phyloP scores from a whole-genome alignment of 805 yeast species.

The Kregervanrija delftensis region DNA sequence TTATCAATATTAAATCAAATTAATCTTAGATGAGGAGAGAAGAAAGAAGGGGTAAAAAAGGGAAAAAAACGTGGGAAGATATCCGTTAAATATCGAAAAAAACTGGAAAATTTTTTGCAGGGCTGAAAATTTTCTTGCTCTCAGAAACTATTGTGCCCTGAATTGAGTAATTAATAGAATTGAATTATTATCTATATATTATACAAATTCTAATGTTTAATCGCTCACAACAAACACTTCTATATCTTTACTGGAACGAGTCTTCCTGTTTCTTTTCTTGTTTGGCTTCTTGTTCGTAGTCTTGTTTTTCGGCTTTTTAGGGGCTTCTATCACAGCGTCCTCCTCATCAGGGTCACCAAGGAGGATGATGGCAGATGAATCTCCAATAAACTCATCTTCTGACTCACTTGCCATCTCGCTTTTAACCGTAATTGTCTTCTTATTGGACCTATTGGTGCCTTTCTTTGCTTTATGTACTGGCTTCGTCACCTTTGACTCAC shows the following conservation, averaged over 20 bases:
- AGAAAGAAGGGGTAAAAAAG: no score
- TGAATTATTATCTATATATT: no score
- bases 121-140: neutral
- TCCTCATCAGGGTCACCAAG: conserved; percentile 7
- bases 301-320: no score
- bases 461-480: neutral
- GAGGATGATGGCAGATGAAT: conserved; percentile 1
- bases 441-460: neutral
- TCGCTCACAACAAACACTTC: no score
- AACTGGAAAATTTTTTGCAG: neutral
- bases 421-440: neutral
- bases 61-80: neutral
- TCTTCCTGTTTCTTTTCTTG: no score
- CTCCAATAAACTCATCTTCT: neutral
- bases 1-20: neutral
- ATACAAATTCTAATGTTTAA: no score
- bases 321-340: neutral
- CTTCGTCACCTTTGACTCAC: no score
- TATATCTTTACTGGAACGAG: no score
- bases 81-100: neutral
- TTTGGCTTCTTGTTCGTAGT: no score
- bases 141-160: neutral
- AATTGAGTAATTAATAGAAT: neutral
- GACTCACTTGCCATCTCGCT: neutral
- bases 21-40: neutral